Conservation (phyloP, 495 filamentous ascomycete species). For the Astrothelium subdiscretum region DNA sequence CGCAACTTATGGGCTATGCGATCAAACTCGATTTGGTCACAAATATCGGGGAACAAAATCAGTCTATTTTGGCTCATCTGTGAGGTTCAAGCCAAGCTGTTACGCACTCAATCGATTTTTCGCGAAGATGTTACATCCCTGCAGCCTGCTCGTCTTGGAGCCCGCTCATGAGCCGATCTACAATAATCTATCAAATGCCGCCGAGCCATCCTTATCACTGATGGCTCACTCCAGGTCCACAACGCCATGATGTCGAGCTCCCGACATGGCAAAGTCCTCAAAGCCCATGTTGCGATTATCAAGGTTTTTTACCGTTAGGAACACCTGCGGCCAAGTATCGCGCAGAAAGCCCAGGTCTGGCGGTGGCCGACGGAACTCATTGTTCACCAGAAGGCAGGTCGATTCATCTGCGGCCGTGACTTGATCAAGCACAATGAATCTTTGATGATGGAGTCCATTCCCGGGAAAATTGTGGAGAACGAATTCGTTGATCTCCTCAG, state of each 20-base stretch:
- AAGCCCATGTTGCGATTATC: background rate
- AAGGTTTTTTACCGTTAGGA: background rate
- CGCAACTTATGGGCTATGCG: no score
- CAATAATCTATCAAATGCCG: no score
- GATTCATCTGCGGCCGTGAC: background rate
- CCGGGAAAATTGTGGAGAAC: background rate
- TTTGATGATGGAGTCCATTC: background rate
- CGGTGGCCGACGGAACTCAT: background rate
- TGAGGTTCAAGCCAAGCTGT: no score
- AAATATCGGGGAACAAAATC: no score
- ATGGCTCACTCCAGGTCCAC: background rate
- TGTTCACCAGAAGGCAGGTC: background rate
- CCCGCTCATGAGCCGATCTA: no score
- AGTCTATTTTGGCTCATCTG: no score
- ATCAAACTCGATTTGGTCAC: no score
- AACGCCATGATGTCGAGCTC: background rate
- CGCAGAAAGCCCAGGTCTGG: background rate
- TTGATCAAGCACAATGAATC: background rate
- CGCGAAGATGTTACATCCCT: no score
- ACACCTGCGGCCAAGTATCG: background rate
- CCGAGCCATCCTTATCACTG: no score
- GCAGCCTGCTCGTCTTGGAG: no score
- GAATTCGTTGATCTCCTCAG: background rate
- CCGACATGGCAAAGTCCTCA: background rate
- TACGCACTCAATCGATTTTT: no score